Evolutionary conservation across 495 filamentous ascomycete genomes (phyloP), one percentile per base, ranked within the genome.

Genomic region (Penicillium angulare): DNA sequence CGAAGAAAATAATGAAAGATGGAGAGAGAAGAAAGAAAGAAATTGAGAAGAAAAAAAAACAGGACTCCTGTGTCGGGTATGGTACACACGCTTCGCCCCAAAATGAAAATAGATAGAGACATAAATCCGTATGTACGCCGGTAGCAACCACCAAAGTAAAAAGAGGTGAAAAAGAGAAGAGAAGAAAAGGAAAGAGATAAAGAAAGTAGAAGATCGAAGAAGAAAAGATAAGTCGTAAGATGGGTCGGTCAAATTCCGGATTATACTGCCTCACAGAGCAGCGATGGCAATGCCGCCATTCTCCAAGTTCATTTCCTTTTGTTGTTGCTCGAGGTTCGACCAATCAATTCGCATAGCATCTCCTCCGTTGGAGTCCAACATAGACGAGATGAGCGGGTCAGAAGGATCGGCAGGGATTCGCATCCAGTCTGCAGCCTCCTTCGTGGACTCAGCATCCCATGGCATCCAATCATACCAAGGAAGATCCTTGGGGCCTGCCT

Each of bases 311-410:
- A 60, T 49, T 13, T 66, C 59, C 26, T 64, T 65, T 17, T 60
- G 54, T 3, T 71, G 64, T 62, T 64, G 67, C 21, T 73, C 66
- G 12, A 71, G 52, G 12, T 62, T 56, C 10, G 63, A 56, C 55
- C 67, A 72, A 20, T 59, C 43, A 23, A 46, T 17, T 24, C 17
- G 8, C 5, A 22, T 20, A 34, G 29, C 18, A n/a, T 46, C 31
- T 6, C 18, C 3, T 24, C 29, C 43, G n/a, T 16, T 34, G 5
- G 43, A 29, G 13, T 20, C 15, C 8, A 12, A 21, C n/a, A 43
- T 24, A 7, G 7, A 13, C 1, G 1, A 46, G 3, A 17, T 5
- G 13, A n/a, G 24, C 21, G 22, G 20, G 7, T 20, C 20, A 17
- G 21, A 24, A 41, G 38, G 21, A 31, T n/a, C n/a, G n/a, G n/a